Base-by-base conservation (phyloP, 805 yeast genomes). In the Lipomyces japonicus region DNA sequence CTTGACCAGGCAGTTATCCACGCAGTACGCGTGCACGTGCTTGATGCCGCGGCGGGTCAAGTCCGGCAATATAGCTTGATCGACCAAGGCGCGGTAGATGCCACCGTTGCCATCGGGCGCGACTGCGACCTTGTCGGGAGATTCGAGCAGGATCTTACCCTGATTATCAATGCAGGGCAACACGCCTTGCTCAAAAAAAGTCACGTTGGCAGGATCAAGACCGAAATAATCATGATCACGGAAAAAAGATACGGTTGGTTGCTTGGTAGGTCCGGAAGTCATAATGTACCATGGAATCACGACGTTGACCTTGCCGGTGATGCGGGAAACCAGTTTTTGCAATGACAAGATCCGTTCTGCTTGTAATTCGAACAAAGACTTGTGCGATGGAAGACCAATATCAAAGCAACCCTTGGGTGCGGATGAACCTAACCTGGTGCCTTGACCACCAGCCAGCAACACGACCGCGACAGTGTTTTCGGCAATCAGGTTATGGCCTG, bases 101-200 rank as follows among this genome's bases (percentile, higher is more conserved):
- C 99, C 99, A 51, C 99, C 99, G 66, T 93, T 93, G 1, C 99
- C 99, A 68, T 93, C 97, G 1, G 99, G 99, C 4, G 96, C 86
- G 62, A 85, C 84, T 24, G 89, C 82, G 34, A 87, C 75, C 23
- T 74, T 68, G 37, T 70, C 63, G 38, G 75, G 71, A 5, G 80
- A 66, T 55, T 79, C 80, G 64, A 88, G 64, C 49, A 90, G 75
- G 58, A 93, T 77, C 62, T 82, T 78, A 36, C 97, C 98, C 24
- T 78, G 78, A 41, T 72, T 59, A 60, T 79, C 78, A 56, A 93
- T 81, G 52, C 97, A 95, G 10, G 99, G 99, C 57, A 93, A 75
- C 1, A 91, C 86, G 21, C 98, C 98, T 69, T 93, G 99, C 70
- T 91, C 84, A 69, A 93, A 93, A 62, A 93, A 89, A 3, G 75